A percentile compares a stretch with the other conserved stretches of the same genome.
These are phyloP conservation scores for Dimargaris verticillata DNA, from an alignment of 192 early-diverging fungal species.

Conservation along the genomic window DNA sequence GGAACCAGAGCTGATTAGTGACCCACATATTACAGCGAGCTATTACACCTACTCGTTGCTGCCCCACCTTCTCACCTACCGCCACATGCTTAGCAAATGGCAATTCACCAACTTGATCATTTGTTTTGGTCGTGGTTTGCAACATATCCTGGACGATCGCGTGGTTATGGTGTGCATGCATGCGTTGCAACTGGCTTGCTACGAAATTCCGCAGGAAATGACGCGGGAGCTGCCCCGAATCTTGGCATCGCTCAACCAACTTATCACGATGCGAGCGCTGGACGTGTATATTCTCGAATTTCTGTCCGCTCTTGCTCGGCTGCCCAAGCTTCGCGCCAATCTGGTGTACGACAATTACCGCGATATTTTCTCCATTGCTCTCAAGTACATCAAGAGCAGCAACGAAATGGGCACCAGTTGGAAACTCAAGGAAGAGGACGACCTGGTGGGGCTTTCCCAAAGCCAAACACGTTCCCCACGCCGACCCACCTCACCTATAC, in stretches of 20 bases:
- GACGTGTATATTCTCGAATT: conserved; percentile 83
- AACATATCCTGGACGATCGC: conserved; percentile 10
- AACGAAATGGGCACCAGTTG: conserved; percentile 23
- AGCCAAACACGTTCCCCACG: conserved; percentile 7
- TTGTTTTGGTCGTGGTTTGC: conserved; percentile 3
- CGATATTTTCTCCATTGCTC: conserved; percentile 76
- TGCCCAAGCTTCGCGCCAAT: conserved; percentile 61
- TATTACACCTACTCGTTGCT: conserved; percentile 6
- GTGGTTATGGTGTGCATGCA: conserved; percentile 11
- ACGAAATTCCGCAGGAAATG: conserved; percentile 40
- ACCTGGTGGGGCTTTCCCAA: conserved; percentile 7
- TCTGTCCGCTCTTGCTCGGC: conserved; percentile 66
- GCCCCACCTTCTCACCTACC: conserved; percentile 4
- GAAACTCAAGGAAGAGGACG: conserved; percentile 14
- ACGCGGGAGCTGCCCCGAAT: conserved; percentile 52
- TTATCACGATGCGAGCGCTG: conserved; percentile 59
- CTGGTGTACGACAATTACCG: conserved; percentile 67
- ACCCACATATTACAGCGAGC: neutral
- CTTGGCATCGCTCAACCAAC: conserved; percentile 59
- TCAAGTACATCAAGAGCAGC: conserved; percentile 57
- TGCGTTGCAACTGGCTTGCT: conserved; percentile 6
- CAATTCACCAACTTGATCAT: neutral
- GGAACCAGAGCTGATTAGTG: neutral
- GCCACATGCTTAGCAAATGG: neutral
- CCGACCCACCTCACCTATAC: conserved; percentile 13